Evolutionary conservation across 352 stramenopile genomes (phyloP), one percentile per base, ranked within the genome.

Genomic region (Elongisporangium senticosum): DNA sequence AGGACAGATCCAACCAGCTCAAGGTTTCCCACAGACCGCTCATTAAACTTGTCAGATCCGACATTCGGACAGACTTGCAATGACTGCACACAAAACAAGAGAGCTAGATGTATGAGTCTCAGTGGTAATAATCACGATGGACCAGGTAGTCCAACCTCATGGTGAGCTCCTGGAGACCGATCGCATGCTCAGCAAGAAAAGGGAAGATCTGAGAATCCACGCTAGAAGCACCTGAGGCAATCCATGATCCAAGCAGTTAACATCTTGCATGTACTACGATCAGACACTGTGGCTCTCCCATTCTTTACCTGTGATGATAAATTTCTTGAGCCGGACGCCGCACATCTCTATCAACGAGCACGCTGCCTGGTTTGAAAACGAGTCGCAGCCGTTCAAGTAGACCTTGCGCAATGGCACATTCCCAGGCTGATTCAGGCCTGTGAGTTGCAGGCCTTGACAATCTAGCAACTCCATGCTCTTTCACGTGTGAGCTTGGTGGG

Each of bases 391-490:
- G 14, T 83, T 69, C 4, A 90, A 61, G 57, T 63, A 69, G 49
- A 89, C 62, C 19, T 75, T 65, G 8, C 64, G 64, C 39, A 90
- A 56, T 19, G 21, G 40, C 37, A 65, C 56, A 1, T 49, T 56
- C 56, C 62, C 63, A 8, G 23, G 24, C 8, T 61, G 68, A 2
- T 66, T 64, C 80, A 78, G 87, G 6, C 67, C 62, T 20, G 61
- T 67, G n/a, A 90, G 56, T 7, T 65, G 71, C 26, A 89, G 62
- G 2, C 63, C 67, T 2, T 79, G 66, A 39, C 78, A 90, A 56
- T 89, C 75, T 22, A 87, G 62, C 14, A 87, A 54, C 61, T 89
- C 75, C 28, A 90, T 55, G 40, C 53, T 83, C 80, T 90, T 17
- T 28, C 15, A 59, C 22, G 17, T 37, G 3, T n/a, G 4, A 48